phyloP scores from a whole-genome alignment of 176 grass and related monocot genomes.

The Metroxylon sagu region DNA sequence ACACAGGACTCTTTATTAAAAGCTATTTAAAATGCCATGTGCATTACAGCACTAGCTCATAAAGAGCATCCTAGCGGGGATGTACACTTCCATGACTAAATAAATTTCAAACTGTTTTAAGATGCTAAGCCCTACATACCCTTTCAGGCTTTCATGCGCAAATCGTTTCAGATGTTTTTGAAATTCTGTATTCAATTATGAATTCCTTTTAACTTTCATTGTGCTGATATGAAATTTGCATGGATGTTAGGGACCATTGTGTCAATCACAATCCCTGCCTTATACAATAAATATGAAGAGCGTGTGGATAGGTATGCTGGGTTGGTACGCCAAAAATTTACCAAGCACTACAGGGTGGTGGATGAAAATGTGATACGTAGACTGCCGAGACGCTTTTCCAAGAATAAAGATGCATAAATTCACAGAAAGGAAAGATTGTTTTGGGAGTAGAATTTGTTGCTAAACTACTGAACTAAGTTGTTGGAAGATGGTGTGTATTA shows the following conservation, averaged over 20 bases:
- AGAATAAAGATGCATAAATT: conserved; percentile 55
- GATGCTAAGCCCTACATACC: neutral
- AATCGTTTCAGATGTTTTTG: neutral
- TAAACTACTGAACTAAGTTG: no score
- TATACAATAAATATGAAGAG: conserved; percentile 79
- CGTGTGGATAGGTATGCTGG: conserved; percentile 62
- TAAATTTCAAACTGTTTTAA: neutral
- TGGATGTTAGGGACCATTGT: conserved; percentile 54
- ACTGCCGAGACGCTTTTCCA: conserved; percentile 53
- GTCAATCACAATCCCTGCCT: conserved; percentile 67
- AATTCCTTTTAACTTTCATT: neutral
- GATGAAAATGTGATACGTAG: conserved; percentile 85
- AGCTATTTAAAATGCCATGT: no score
- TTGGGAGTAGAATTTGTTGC: no score
- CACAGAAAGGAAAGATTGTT: no score
- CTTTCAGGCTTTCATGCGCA: neutral
- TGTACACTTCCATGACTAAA: no score
- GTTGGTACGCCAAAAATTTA: conserved; percentile 71
- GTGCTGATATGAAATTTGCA: conserved; percentile 20
- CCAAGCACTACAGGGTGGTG: conserved; percentile 91
- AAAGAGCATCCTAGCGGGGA: no score
- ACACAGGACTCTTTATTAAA: no score
- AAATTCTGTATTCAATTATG: conserved; percentile 2
- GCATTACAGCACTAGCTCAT: no score
- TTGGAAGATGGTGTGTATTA: no score